Conservation (phyloP, 257 asterid genomes). For the Solanum clarkiae region DNA sequence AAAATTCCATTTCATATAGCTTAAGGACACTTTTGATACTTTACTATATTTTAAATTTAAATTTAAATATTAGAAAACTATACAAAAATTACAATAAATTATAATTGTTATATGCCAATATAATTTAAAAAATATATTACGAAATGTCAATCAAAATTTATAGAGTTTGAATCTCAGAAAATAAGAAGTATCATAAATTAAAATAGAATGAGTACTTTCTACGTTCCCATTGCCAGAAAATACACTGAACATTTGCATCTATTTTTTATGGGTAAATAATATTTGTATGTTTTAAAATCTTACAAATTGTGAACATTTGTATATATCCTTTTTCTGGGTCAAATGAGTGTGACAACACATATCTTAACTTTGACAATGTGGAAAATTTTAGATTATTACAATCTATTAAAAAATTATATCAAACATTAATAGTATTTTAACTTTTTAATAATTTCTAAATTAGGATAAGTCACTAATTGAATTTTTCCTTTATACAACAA, state of each 20-base stretch:
- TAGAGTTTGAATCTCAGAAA: neutral
- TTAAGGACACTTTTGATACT: too few relatives aligned
- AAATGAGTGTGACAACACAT: neutral
- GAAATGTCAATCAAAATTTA: neutral
- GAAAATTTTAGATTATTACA: neutral
- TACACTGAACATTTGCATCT: neutral
- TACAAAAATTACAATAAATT: rapidly evolving
- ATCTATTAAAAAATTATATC: neutral
- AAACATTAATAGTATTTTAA: neutral
- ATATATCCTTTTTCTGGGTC: neutral
- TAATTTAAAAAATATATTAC: neutral
- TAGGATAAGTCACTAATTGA: neutral
- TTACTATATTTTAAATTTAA: neutral
- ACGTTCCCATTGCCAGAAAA: neutral
- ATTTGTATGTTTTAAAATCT: neutral
- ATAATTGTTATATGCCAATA: neutral
- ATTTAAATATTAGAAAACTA: neutral
- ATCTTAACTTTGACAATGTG: neutral
- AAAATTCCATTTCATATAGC: too few relatives aligned
- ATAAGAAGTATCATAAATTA: neutral
- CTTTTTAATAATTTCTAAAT: neutral
- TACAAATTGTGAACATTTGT: neutral
- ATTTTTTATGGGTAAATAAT: neutral
- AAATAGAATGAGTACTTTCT: neutral
- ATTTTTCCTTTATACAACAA: neutral